Evolutionary conservation across 176 grass and related monocot species (phyloP).

Genomic region (Oryza meridionalis): DNA sequence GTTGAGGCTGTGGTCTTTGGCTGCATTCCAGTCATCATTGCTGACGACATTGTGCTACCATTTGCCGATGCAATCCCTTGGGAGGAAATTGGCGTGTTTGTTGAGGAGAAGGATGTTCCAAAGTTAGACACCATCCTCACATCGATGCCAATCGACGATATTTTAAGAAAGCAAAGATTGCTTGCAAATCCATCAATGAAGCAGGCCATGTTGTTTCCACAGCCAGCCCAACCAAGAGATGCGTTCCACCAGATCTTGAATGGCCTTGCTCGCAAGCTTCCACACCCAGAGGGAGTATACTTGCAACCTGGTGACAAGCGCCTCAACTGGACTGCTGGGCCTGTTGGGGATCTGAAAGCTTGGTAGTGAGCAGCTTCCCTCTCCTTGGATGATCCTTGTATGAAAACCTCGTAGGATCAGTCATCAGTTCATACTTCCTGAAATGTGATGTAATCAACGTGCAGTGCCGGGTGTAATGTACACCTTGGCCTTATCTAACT

Average conservation of each 20-base stretch:
- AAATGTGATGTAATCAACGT: constrained; percentile 39
- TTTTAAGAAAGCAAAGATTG: constrained; percentile 93
- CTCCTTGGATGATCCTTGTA: constrained; percentile 7
- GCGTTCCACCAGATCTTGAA: constrained; percentile 98
- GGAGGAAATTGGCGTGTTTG: constrained; percentile 93
- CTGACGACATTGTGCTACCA: constrained; percentile 90
- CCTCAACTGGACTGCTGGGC: constrained; percentile 92
- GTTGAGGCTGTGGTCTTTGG: constrained; percentile 93
- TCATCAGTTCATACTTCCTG: constrained; percentile 41
- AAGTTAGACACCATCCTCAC: constrained; percentile 89
- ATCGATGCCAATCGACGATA: constrained; percentile 79
- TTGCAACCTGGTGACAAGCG: constrained; percentile 55
- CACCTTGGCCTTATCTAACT: constrained; percentile 36
- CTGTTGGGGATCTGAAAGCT: constrained; percentile 85
- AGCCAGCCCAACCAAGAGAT: constrained; percentile 79
- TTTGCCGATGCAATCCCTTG: constrained; percentile 96
- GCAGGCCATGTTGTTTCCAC: constrained; percentile 88
- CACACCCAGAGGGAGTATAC: constrained; percentile 66
- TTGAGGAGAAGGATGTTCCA: constrained; percentile 84
- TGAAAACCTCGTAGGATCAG: constrained; percentile 34
- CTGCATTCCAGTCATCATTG: constrained; percentile 95
- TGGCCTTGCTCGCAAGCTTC: constrained; percentile 87
- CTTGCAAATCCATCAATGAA: constrained; percentile 96
- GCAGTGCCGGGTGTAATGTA: constrained; percentile 44
- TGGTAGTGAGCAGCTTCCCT: constrained; percentile 51